Evolutionary conservation across 495 filamentous ascomycete genomes (phyloP).

Genomic region (Aspergillus sparsus): DNA sequence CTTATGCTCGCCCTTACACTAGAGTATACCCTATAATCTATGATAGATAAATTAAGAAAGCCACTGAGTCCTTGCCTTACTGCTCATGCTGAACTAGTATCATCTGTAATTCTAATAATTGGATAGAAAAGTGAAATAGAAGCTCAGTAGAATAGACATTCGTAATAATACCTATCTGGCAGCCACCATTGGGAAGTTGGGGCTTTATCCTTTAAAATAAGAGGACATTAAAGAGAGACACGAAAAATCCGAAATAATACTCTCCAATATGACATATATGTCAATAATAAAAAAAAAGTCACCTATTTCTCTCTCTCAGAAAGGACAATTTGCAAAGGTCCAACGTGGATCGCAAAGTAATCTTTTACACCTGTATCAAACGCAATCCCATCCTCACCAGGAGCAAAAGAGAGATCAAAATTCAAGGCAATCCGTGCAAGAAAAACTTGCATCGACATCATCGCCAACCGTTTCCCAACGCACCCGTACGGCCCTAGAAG

Average conservation of each 20-base stretch:
- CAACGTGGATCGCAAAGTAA: not conserved
- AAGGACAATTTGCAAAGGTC: not conserved
- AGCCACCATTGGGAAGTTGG: no score
- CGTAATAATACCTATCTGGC: no score
- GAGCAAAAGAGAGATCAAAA: not conserved
- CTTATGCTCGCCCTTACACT: no score
- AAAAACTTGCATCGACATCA: not conserved
- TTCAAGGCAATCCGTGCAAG: not conserved
- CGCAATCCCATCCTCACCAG: not conserved
- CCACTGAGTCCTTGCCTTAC: no score
- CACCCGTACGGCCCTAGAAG: not conserved
- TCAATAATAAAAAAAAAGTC: not conserved
- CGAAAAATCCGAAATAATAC: not conserved
- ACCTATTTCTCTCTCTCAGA: not conserved
- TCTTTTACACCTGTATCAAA: not conserved
- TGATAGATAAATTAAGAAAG: no score
- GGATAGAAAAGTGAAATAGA: no score
- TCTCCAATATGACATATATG: not conserved
- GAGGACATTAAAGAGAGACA: not conserved
- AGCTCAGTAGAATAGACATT: no score
- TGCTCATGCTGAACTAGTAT: no score
- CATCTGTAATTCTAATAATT: no score
- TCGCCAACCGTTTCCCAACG: not conserved
- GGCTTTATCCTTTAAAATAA: not conserved
- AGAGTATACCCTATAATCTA: no score